Conservation (phyloP, 768 basidiomycete species). For the Trametes cingulata region DNA sequence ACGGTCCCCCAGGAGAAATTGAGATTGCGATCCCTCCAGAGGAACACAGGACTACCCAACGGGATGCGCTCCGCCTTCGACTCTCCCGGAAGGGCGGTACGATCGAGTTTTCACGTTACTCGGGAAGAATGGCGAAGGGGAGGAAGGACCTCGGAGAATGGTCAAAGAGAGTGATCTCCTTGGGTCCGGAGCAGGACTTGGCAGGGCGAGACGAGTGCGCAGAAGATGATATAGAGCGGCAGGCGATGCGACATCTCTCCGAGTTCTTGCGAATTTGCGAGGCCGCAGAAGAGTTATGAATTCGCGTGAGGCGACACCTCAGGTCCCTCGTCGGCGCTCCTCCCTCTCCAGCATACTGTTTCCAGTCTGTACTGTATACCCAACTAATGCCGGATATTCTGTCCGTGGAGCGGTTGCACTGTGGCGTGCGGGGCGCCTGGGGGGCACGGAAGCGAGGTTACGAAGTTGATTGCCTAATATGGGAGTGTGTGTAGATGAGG, state of each 20-base stretch:
- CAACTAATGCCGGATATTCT: neutral
- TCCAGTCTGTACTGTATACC: neutral
- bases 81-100: constrained; percentile 14
- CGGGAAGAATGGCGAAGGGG: neutral
- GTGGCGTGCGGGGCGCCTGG: neutral
- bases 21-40: constrained; percentile 39
- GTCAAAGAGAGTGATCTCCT: constrained; percentile 28
- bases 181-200: neutral
- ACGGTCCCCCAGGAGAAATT: constrained; percentile 48
- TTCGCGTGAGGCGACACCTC: too few species aligned
- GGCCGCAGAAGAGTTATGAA: constrained; percentile 21
- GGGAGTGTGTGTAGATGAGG: neutral
- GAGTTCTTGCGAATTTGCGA: constrained; percentile 26
- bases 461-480: constrained; percentile 13
- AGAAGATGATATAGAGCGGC: constrained; percentile 16
- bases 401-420: too few species aligned
- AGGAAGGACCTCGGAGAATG: constrained; percentile 23
- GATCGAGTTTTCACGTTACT: constrained; percentile 27
- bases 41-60: neutral
- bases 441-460: neutral
- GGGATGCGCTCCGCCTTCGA: constrained; percentile 18
- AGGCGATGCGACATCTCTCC: constrained; percentile 13
- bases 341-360: neutral
- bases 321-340: too few species aligned
- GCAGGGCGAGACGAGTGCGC: neutral